Conservation (phyloP, 2,329 filamentous ascomycete genomes). For the Ophiostoma fasciatum region DNA sequence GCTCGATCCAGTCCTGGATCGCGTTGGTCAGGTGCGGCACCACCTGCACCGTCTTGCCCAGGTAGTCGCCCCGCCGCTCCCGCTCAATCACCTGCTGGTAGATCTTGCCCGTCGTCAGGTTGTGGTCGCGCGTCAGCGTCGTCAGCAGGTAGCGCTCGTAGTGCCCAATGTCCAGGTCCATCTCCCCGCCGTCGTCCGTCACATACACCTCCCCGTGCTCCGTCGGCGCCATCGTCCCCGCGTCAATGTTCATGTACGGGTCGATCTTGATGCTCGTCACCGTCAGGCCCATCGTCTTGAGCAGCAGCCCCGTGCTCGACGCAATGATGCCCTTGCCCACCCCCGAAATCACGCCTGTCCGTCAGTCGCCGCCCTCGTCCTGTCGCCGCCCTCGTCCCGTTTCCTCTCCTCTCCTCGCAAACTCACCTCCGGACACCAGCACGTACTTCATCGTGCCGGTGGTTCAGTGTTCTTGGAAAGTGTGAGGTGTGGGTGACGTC, state of each 20-base stretch:
- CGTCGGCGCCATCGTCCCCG: slow-evolving; percentile 22
- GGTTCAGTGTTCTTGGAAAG: background rate
- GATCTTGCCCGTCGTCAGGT: slow-evolving; percentile 96
- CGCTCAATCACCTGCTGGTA: slow-evolving; percentile 76
- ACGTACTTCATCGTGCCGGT: slow-evolving; percentile 14
- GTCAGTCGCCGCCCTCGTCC: background rate
- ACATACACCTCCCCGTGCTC: slow-evolving; percentile 81
- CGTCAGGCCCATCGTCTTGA: slow-evolving; percentile 69
- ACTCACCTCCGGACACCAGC: slow-evolving; percentile 13
- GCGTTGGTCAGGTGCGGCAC: slow-evolving; percentile 86
- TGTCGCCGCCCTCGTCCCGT: background rate
- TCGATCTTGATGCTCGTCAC: slow-evolving; percentile 42
- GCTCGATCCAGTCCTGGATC: slow-evolving; percentile 84
- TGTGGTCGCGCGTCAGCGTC: slow-evolving; percentile 71
- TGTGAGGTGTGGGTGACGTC: too few relatives aligned
- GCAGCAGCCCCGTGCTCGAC: slow-evolving; percentile 40
- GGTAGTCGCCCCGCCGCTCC: slow-evolving; percentile 54
- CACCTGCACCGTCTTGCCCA: slow-evolving; percentile 69
- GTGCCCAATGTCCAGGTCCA: slow-evolving; percentile 41
- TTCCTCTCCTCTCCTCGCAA: background rate
- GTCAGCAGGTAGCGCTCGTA: slow-evolving; percentile 61
- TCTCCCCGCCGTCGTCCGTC: slow-evolving; percentile 64
- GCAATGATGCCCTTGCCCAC: slow-evolving; percentile 15
- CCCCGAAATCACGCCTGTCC: slow-evolving; percentile 14
- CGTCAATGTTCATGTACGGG: slow-evolving; percentile 29